A percentile compares a stretch with the other conserved stretches of the same genome.
These are phyloP conservation scores for Rubus idaeus DNA, from an alignment of 306 rosid species.

Conservation along the genomic window DNA sequence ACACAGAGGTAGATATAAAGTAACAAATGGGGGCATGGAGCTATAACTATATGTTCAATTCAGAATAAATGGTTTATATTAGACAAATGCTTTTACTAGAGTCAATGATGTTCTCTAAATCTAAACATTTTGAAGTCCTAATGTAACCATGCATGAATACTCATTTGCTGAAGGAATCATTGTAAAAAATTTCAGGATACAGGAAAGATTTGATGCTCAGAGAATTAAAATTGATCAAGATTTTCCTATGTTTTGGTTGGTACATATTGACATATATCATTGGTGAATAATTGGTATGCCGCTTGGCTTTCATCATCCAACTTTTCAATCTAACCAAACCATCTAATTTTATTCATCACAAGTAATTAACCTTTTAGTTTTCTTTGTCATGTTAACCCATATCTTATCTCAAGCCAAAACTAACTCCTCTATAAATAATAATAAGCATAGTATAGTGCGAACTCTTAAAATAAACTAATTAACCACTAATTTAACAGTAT, in stretches of 20 bases:
- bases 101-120: not conserved
- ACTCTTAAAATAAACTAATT: too few species aligned
- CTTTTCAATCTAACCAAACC: not conserved
- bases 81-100: too few species aligned
- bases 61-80: too few species aligned
- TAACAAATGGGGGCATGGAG: not conserved
- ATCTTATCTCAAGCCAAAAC: not conserved
- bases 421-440: not conserved
- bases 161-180: not conserved
- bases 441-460: not conserved
- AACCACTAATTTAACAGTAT: too few species aligned
- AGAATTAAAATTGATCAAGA: not conserved
- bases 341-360: not conserved
- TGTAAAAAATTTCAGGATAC: not conserved
- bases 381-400: not conserved
- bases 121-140: not conserved
- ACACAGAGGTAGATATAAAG: not conserved
- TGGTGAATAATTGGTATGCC: not conserved
- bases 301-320: not conserved
- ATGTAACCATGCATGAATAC: not conserved
- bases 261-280: not conserved
- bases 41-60: not conserved
- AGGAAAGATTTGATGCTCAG: not conserved
- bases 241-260: not conserved
- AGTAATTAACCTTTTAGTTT: not conserved